Evolutionary conservation across 1,284 basidiomycete species (phyloP).

Genomic region (Rhodofomes roseus): DNA sequence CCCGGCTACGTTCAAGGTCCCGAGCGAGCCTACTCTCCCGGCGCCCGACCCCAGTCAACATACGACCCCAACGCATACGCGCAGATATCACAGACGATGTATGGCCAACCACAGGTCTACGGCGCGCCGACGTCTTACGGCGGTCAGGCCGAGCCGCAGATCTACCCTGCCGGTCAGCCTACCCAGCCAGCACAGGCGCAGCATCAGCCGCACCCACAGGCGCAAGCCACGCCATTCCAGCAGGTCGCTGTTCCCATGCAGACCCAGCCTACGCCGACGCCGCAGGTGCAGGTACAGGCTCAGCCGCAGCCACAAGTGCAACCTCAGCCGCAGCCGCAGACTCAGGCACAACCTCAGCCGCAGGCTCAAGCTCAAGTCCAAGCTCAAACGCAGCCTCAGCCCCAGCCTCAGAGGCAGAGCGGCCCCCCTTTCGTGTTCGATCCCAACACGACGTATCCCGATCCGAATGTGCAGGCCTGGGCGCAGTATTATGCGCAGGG

Average conservation of each 20-base stretch:
- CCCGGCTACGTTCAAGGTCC: slow-evolving; percentile 30
- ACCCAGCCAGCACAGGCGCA: slow-evolving; percentile 14
- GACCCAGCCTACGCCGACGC: not conserved
- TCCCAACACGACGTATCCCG: slow-evolving; percentile 59
- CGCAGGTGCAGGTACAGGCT: not conserved
- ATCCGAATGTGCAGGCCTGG: slow-evolving; percentile 77
- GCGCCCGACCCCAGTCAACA: slow-evolving; percentile 24
- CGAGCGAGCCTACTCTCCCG: slow-evolving; percentile 20
- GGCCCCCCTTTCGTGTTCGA: slow-evolving; percentile 72
- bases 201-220: slow-evolving; percentile 14
- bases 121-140: slow-evolving; percentile 15
- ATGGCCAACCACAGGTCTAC: slow-evolving; percentile 19
- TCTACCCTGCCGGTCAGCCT: slow-evolving; percentile 9
- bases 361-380: slow-evolving; percentile 17
- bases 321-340: slow-evolving; percentile 23
- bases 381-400: slow-evolving; percentile 19
- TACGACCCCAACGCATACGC: slow-evolving; percentile 36
- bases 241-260: not conserved
- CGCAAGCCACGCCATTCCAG: not conserved
- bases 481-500: slow-evolving; percentile 77
- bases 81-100: slow-evolving; percentile 23
- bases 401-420: slow-evolving; percentile 16
- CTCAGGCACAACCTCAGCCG: slow-evolving; percentile 19
- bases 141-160: slow-evolving; percentile 13
- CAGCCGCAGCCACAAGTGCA: slow-evolving; percentile 17